Percentiles rank a stretch among this genome's conserved stretches.
These are phyloP conservation scores for Sabuloglossum arenarium DNA, from an alignment of 495 filamentous ascomycete species.

Conservation along the genomic window DNA sequence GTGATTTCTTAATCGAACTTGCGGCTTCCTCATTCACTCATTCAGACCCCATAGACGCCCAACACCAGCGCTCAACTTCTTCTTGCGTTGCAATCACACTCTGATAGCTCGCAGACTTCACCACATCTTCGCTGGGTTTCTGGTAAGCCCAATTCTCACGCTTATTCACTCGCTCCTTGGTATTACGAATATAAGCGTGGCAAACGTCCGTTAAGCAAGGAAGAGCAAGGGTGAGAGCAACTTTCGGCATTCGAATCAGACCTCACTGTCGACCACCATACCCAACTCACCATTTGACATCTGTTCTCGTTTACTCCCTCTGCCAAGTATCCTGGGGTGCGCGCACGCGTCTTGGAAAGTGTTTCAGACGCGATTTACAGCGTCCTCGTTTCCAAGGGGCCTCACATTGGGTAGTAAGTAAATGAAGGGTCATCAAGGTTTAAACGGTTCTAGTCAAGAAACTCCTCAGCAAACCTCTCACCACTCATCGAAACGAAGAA, in stretches of 20 bases:
- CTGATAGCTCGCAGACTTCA: neutral
- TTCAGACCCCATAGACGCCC: neutral
- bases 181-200: neutral
- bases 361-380: neutral
- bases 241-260: neutral
- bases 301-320: neutral
- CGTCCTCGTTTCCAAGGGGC: neutral
- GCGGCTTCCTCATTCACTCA: neutral
- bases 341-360: conserved; percentile 1
- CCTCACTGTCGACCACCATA: neutral
- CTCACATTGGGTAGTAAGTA: neutral
- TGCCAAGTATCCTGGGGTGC: neutral
- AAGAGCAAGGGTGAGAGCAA: neutral
- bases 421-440: neutral
- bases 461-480: conserved; percentile 1
- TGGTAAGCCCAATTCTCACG: conserved; percentile 1
- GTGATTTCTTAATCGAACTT: neutral
- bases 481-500: conserved; percentile 1
- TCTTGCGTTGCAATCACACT: neutral
- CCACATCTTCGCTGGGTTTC: neutral
- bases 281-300: neutral
- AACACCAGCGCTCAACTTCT: neutral
- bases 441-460: neutral
- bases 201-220: neutral
- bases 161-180: neutral